A percentile compares a stretch with the other conserved stretches of the same genome.
phyloP scores from a whole-genome alignment of 805 yeast genomes.

The Jamesozyma spencerorum region DNA sequence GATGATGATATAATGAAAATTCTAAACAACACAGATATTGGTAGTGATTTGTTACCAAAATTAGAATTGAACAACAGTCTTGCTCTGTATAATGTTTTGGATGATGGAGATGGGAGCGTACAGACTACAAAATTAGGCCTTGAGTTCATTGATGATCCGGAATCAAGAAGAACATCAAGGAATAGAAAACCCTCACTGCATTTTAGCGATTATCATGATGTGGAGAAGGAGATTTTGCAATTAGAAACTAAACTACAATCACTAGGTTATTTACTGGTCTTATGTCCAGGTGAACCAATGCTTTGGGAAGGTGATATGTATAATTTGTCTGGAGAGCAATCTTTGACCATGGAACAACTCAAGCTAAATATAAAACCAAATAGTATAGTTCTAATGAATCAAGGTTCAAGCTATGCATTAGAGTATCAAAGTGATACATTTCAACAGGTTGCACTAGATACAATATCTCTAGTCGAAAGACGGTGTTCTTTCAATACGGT shows the following conservation, averaged over 20 bases:
- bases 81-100: slow-evolving; percentile 9
- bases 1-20: slow-evolving; percentile 37
- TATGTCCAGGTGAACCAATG: slow-evolving; percentile 75
- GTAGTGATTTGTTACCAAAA: slow-evolving; percentile 37
- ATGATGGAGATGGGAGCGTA: neutral
- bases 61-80: slow-evolving; percentile 26
- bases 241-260: slow-evolving; percentile 24
- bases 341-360: slow-evolving; percentile 12
- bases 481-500: slow-evolving; percentile 65
- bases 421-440: slow-evolving; percentile 49
- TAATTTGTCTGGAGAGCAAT: slow-evolving; percentile 33
- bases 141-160: neutral
- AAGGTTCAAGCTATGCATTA: slow-evolving; percentile 54
- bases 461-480: slow-evolving; percentile 47
- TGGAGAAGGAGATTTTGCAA: slow-evolving; percentile 20
- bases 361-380: slow-evolving; percentile 16
- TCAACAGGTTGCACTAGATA: slow-evolving; percentile 48
- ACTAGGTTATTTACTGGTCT: slow-evolving; percentile 56
- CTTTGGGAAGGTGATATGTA: slow-evolving; percentile 83
- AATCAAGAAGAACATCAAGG: neutral
- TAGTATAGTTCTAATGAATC: slow-evolving; percentile 27
- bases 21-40: slow-evolving; percentile 40
- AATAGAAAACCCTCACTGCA: neutral
- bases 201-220: slow-evolving; percentile 28
- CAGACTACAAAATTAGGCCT: neutral